Percentiles rank a stretch among this genome's conserved stretches.
Conservation (phyloP, 2,329 filamentous ascomycete genomes). For the Grosmannia penicillata region DNA sequence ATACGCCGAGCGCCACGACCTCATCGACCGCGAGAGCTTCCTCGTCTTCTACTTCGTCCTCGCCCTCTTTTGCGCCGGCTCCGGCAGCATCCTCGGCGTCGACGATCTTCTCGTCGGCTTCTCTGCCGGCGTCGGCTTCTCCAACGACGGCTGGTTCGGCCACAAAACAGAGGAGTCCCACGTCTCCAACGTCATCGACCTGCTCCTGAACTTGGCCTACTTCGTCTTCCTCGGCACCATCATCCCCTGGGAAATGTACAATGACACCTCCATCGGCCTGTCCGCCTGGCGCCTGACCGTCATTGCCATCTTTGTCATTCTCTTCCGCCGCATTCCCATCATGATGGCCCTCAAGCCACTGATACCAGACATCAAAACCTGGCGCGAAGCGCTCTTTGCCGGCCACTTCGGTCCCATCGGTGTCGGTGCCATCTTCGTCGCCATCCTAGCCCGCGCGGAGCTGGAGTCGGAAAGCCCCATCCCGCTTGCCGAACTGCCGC, state of each 20-base stretch:
- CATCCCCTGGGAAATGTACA: conserved; percentile 90
- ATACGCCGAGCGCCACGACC: conserved; percentile 63
- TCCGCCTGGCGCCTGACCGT: conserved; percentile 85
- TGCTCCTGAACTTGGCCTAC: conserved; percentile 91
- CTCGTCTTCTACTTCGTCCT: conserved; percentile 97
- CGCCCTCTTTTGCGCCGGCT: conserved; percentile 88
- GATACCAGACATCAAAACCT: conserved; percentile 95
- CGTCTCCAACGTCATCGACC: conserved; percentile 97
- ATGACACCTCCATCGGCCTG: conserved; percentile 57
- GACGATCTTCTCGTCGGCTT: conserved; percentile 94
- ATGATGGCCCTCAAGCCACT: conserved; percentile 85
- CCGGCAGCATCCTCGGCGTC: conserved; percentile 77
- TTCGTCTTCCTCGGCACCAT: conserved; percentile 97
- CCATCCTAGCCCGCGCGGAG: conserved; percentile 85
- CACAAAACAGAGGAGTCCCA: conserved; percentile 98
- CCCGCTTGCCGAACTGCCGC: conserved; percentile 50
- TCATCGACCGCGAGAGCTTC: conserved; percentile 94
- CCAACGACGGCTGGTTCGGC: conserved; percentile 97
- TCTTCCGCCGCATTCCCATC: conserved; percentile 90
- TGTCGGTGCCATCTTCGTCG: conserved; percentile 90
- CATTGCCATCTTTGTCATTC: conserved; percentile 80
- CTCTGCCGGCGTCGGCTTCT: conserved; percentile 92
- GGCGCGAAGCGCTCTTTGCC: conserved; percentile 91
- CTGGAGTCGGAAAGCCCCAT: conserved; percentile 64
- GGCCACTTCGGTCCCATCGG: conserved; percentile 97